Base-by-base conservation (phyloP, 768 basidiomycete genomes). In the Psilocybe tampanensis region DNA sequence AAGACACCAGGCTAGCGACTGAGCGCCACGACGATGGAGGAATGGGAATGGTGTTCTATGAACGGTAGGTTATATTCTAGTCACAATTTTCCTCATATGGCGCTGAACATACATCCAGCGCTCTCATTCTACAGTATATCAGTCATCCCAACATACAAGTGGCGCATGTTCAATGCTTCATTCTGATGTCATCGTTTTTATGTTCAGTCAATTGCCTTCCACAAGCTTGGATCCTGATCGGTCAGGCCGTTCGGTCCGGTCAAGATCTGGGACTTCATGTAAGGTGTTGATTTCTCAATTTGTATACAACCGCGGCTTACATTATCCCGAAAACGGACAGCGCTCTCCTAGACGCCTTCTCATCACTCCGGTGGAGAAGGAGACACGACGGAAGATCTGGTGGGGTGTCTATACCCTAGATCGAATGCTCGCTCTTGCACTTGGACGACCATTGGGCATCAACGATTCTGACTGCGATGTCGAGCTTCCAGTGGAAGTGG, bases 181-280 rank as follows among this genome's bases (percentile, higher is more conserved):
- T 92, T 60, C 80, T 96, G 54, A 83, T 95, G 81, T 89, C 94
- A 50, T 89, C 93, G 1, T 95, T 94, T 76, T 78, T 96, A 58
- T 95, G 94, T 68, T 94, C 93, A 52, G 82, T 95, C 64, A 96
- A 96, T 67, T 94, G 94, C 68, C 83, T 96, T 50, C 94, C 94
- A 2, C 94, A 95, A 73, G 92, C 94, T 26, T 96, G 94, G 94
- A 84, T 95, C 60, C 80, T 95, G 55, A 84, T 94, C 53, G 94
- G 94, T 42, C 94, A 95, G 70, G 94, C 92, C 21, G 85, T 96
- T 45, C 86, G 94, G 57, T 86, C 86, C 57, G 94, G 90, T 2
- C 94, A 95, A 71, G 94, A 96, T 74, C 79, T 95, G 41, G 94
- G 94, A 44, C 81, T 96, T 64, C 94, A 95, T 75, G 93, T 95